Conservation (phyloP, 2,329 filamentous ascomycete genomes). For the Paecilomyces formosus region DNA sequence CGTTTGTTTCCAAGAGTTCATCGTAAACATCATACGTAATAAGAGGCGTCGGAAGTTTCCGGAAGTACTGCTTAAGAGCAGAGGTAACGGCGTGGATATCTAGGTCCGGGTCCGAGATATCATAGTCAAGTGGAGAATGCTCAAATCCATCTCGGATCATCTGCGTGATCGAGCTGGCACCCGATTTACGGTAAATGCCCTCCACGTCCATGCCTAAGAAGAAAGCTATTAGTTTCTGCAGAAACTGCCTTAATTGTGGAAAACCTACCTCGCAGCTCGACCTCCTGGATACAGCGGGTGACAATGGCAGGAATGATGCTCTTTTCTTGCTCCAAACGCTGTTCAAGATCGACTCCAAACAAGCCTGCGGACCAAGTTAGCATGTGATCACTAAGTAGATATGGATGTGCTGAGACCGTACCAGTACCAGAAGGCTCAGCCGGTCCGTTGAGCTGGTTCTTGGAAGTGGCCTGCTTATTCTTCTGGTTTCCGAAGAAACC, state of each 20-base stretch:
- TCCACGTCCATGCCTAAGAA: slow-evolving; percentile 74
- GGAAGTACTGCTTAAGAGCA: slow-evolving; percentile 94
- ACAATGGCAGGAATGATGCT: slow-evolving; percentile 85
- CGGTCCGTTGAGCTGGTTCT: slow-evolving; percentile 37
- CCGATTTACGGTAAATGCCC: slow-evolving; percentile 96
- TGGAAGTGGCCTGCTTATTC: slow-evolving; percentile 30
- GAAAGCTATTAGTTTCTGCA: slow-evolving; percentile 5
- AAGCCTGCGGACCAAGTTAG: slow-evolving; percentile 41
- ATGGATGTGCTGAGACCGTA: slow-evolving; percentile 18
- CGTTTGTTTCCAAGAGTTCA: slow-evolving; percentile 63
- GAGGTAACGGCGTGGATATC: slow-evolving; percentile 97
- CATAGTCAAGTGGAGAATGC: slow-evolving; percentile 64
- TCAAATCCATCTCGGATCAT: slow-evolving; percentile 88
- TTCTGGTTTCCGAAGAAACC: slow-evolving; percentile 59
- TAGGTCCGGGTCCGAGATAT: slow-evolving; percentile 86
- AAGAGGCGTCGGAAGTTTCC: slow-evolving; percentile 79
- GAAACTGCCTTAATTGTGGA: neutral
- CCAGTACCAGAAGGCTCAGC: slow-evolving; percentile 29
- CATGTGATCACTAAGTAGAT: neutral
- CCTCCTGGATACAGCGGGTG: slow-evolving; percentile 90
- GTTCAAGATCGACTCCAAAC: slow-evolving; percentile 83
- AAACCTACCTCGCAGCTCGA: slow-evolving; percentile 69
- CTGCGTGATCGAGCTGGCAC: slow-evolving; percentile 85
- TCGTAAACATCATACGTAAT: slow-evolving; percentile 93
- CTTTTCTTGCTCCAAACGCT: slow-evolving; percentile 80